A percentile compares a stretch with the other conserved stretches of the same genome.
Evolutionary conservation across 345 rosid genomes (phyloP).

Genomic region (Eucalyptus regnans): DNA sequence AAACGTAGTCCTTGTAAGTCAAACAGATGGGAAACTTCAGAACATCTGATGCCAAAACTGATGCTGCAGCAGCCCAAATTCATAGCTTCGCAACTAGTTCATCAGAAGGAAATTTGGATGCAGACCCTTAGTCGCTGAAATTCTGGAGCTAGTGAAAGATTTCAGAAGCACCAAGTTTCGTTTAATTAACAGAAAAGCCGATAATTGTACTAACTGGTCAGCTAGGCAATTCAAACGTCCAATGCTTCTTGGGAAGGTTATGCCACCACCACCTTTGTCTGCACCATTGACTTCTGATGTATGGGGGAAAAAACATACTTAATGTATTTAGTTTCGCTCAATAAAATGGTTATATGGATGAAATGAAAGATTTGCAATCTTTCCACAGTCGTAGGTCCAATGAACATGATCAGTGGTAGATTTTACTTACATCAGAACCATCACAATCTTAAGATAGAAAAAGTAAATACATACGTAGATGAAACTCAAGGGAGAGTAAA

Average conservation of each 20-base stretch:
- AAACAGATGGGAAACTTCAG: background rate
- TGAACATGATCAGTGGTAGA: background rate
- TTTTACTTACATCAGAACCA: background rate
- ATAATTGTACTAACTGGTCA: background rate
- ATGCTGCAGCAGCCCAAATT: background rate
- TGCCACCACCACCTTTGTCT: background rate
- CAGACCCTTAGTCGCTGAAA: background rate
- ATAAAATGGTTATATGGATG: background rate
- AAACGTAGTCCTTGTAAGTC: background rate
- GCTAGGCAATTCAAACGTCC: background rate
- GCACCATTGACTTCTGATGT: background rate
- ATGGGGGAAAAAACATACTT: background rate
- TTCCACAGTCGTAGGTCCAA: background rate
- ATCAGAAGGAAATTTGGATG: background rate
- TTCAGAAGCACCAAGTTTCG: background rate
- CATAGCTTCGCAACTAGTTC: background rate
- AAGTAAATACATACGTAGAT: background rate
- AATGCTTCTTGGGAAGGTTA: background rate
- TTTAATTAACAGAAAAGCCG: background rate
- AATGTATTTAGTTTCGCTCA: background rate
- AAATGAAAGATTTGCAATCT: background rate
- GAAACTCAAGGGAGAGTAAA: background rate
- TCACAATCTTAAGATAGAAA: background rate
- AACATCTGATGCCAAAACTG: background rate
- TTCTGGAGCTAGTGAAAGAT: background rate